Evolutionary conservation across 1,139 yeast genomes (phyloP), one percentile per base, ranked within the genome.

Genomic region (Martiniozyma asiatica): DNA sequence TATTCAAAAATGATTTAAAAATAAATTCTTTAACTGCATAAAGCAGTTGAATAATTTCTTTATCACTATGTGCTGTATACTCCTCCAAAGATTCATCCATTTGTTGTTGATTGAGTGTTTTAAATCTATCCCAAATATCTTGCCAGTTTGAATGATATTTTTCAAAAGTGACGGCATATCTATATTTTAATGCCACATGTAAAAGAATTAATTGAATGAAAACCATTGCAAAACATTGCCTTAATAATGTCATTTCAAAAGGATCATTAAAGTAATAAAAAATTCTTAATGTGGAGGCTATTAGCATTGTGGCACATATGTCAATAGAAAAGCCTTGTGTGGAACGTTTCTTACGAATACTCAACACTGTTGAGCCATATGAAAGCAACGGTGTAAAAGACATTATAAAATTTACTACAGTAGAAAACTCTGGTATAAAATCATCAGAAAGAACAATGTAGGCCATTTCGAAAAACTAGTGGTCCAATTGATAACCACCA

Each of bases 221-320:
- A 16, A 84, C 64, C 94, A 82, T 85, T 14, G 80, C 68, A 26
- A 79, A 48, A 23, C 92, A 72, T 50, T 85, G 96, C 35, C 87
- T 56, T 26, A 84, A 59, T 22, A 85, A 54, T 3, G 93, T 69
- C 12, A 68, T 53, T 48, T 85, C 95, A 50, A 75, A 85, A 0
- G 94, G 94, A 26, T 76, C 68, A 31, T 84, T 74, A 38, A 76
- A 55, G 56, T 78, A 85, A 57, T 81, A 85, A 33, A 73, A 70
- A 14, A 85, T 73, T 39, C 93, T 63, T 25, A 84, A 56, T 5
- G 76, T 69, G 28, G 84, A 70, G 1, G 94, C 79, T 43, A 82
- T 63, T 37, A 85, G 53, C 94, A 85, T 84, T 8, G 94, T 81
- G 11, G 87, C 89, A 55, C 95, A 85, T 10, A 85, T 79, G 52